Evolutionary conservation across 768 basidiomycete species (phyloP).

Genomic region (Kwoniella heveanensis): DNA sequence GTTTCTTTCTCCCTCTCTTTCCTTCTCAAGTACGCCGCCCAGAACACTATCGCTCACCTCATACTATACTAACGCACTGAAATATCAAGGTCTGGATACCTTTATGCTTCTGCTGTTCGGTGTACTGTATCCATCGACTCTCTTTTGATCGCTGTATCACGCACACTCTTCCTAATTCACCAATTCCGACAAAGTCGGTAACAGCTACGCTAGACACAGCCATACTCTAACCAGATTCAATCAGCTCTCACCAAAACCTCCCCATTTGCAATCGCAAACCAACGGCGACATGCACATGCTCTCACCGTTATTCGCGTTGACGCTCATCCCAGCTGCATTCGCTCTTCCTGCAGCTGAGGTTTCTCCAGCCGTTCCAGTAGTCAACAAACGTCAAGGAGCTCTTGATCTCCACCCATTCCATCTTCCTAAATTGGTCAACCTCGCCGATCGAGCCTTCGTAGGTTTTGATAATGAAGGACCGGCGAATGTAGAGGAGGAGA

Average conservation of each 20-base stretch:
- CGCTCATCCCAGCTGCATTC: not conserved
- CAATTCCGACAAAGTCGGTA: too few species aligned
- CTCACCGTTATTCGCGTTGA: not conserved
- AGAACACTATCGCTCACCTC: too few species aligned
- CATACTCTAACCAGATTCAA: too few species aligned
- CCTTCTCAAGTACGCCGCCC: not conserved
- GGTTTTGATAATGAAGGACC: not conserved
- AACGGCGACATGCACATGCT: not conserved
- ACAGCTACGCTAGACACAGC: too few species aligned
- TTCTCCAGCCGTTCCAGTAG: not conserved
- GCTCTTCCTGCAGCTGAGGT: not conserved
- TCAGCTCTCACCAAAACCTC: too few species aligned
- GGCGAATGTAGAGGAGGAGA: not conserved
- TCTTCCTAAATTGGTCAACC: not conserved
- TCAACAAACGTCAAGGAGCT: not conserved
- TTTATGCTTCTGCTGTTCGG: not conserved
- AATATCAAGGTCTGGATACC: constrained; percentile 1
- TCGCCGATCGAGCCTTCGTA: not conserved
- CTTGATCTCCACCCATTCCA: not conserved
- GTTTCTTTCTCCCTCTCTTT: too few species aligned
- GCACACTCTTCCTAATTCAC: too few species aligned
- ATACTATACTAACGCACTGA: too few species aligned
- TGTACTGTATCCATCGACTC: not conserved
- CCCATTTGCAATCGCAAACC: too few species aligned
- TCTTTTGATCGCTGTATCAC: not conserved